These are phyloP conservation scores for Pouteria campechiana DNA, from an alignment of 179 eudicot species.

Conservation along the genomic window DNA sequence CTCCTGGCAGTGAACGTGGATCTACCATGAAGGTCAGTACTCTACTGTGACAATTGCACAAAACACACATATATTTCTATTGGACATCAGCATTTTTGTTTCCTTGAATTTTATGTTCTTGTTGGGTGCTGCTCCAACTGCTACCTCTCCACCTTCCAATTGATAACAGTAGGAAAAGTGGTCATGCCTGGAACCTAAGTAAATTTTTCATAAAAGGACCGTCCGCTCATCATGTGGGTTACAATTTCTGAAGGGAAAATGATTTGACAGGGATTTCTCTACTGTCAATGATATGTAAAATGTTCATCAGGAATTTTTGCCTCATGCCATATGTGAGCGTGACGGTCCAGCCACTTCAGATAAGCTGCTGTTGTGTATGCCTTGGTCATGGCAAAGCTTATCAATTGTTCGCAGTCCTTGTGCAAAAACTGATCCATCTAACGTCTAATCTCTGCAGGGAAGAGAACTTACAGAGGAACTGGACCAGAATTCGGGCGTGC, in stretches of 20 bases:
- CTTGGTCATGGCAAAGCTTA: not conserved
- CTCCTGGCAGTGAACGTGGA: constrained; percentile 17
- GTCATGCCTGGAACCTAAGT: no score
- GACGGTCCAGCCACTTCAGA: not conserved
- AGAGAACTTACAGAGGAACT: constrained; percentile 4
- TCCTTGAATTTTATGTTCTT: no score
- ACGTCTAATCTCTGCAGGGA: constrained; percentile 2
- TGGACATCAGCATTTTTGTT: not conserved
- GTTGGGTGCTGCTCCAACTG: no score
- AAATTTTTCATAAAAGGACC: no score
- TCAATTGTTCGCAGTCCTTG: no score
- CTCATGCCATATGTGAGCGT: not conserved
- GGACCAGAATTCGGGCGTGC: constrained; percentile 6
- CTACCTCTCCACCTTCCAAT: no score
- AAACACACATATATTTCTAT: not conserved
- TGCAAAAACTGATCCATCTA: not conserved
- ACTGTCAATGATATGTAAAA: not conserved
- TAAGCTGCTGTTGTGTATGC: not conserved
- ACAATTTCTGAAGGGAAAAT: no score
- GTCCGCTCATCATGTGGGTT: no score
- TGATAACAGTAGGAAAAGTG: no score
- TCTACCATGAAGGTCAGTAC: constrained; percentile 18
- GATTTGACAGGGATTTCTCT: not conserved
- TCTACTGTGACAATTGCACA: not conserved
- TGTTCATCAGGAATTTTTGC: not conserved